A percentile compares a stretch with the other conserved stretches of the same genome.
phyloP scores from a whole-genome alignment of 768 basidiomycete species.

The Xerocomus potaroensis region DNA sequence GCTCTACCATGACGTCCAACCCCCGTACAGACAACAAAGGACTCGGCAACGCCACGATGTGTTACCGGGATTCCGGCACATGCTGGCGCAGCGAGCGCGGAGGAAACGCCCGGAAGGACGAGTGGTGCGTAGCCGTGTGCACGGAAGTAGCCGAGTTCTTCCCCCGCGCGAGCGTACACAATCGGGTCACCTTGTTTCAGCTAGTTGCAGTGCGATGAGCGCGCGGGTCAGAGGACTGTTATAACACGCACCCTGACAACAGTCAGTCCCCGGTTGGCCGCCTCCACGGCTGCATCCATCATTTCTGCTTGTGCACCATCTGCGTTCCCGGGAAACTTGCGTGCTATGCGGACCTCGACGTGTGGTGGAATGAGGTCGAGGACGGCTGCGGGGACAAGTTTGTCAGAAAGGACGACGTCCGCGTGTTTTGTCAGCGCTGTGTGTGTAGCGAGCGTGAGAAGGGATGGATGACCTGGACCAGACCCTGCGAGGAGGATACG shows the following conservation, averaged over 20 bases:
- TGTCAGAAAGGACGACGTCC: constrained; percentile 90
- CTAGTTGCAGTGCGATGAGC: constrained; percentile 36
- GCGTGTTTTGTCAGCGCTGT: constrained; percentile 73
- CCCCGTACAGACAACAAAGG: constrained; percentile 87
- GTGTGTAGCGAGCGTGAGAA: constrained; percentile 87
- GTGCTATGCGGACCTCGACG: constrained; percentile 80
- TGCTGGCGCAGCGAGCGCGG: constrained; percentile 84
- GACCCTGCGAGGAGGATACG: constrained; percentile 90
- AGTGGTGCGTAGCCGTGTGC: constrained; percentile 77
- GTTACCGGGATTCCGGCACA: constrained; percentile 93
- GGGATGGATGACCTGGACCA: constrained; percentile 90
- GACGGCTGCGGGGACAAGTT: constrained; percentile 88
- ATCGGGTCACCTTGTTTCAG: constrained; percentile 98
- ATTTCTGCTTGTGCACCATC: constrained; percentile 93
- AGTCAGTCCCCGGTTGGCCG: constrained; percentile 70
- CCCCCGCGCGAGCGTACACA: constrained; percentile 90
- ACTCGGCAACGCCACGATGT: constrained; percentile 91
- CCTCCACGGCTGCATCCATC: constrained; percentile 88
- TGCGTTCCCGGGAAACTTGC: constrained; percentile 96
- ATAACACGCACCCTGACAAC: constrained; percentile 74
- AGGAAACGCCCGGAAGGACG: constrained; percentile 86
- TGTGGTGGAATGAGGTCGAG: constrained; percentile 75
- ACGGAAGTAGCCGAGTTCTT: constrained; percentile 92
- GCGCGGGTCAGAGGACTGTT: not conserved
- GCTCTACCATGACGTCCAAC: constrained; percentile 83